Base-by-base conservation (phyloP, 2,329 filamentous ascomycete genomes). In the Diplocarpon rosae region DNA sequence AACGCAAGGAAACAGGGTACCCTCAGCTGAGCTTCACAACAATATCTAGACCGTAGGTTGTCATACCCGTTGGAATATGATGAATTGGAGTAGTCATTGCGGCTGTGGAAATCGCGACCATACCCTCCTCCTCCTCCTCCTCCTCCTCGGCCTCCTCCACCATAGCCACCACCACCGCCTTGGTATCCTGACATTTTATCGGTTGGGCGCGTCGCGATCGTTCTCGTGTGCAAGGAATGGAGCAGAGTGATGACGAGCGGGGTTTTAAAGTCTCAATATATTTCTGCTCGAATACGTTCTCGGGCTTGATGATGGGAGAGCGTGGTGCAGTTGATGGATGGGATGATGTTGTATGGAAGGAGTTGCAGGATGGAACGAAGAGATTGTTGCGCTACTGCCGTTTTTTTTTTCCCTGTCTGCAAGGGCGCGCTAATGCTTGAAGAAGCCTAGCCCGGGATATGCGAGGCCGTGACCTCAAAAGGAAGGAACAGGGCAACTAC, bases 21-120 rank as follows among this genome's bases (percentile, higher is more conserved):
- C 47, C 52, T 45, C 42, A 55, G 59, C 55, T 45, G 43, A 55
- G 59, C 55, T 59, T 58, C 56, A 61, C 55, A 55, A 59, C 52
- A 59, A 61, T 56, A 58, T 59, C 55, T 59, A 62, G 48, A 62
- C 58, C 58, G 41, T 57, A 59, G 57, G 56, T 53, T 56, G 42
- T 57, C 67, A 64, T 72, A 70, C 60, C 67, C 68, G 49, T 69
- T 68, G 46, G 71, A 71, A 58, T 73, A 68, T 51, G 33, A 35
- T 32, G 70, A 69, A 57, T 69, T 70, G 59, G 68, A 68, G 49
- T 68, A 66, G 56, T 64, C 63, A 47, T 61, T 62, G 55, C 62
- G 55, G 50, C 61, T 69, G 62, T 68, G 64, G 61, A 65, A 64
- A 62, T 67, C 73, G 59, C 75, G 73, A 63, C 73, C 69, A 59